Evolutionary conservation across 257 asterid species (phyloP).

Genomic region (Perilla frutescens): DNA sequence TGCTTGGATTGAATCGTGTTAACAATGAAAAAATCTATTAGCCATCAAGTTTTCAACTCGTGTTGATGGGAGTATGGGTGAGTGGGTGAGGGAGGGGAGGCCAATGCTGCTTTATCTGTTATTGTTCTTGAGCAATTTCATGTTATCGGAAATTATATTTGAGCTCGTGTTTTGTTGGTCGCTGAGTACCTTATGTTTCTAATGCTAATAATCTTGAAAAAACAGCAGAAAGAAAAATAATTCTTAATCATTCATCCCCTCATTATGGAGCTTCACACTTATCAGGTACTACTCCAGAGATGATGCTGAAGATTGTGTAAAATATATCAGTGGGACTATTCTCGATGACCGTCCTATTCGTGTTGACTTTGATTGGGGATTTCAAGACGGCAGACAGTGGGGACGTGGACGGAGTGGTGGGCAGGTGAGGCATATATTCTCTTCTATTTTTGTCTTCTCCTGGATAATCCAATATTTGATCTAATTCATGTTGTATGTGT

Average conservation of each 20-base stretch:
- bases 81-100: background rate
- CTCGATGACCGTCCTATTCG: slow-evolving; percentile 99
- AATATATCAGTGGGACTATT: slow-evolving; percentile 94
- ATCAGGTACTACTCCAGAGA: slow-evolving; percentile 95
- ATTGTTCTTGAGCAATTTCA: slow-evolving; percentile 9
- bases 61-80: background rate
- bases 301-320: slow-evolving; percentile 89
- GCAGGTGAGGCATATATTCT: slow-evolving; percentile 59
- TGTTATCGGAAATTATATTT: background rate
- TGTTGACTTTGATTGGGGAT: slow-evolving; percentile 99
- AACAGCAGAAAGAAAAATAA: background rate
- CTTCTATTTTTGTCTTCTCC: background rate
- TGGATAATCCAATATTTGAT: slow-evolving; percentile 14
- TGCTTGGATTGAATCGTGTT: background rate
- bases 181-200: background rate
- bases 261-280: slow-evolving; percentile 26
- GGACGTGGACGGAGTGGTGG: slow-evolving; percentile 99
- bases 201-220: slow-evolving; percentile 1
- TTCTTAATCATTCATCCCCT: background rate
- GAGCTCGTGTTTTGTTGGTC: background rate
- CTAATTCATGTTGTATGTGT: slow-evolving; percentile 36
- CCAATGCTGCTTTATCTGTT: background rate
- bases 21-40: background rate
- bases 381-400: slow-evolving; percentile 98
- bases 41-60: slow-evolving; percentile 10